A percentile compares a stretch with the other conserved stretches of the same genome.
Evolutionary conservation across 139 green algal genomes (phyloP).

Genomic region (Pseudopediastrum boryanum): DNA sequence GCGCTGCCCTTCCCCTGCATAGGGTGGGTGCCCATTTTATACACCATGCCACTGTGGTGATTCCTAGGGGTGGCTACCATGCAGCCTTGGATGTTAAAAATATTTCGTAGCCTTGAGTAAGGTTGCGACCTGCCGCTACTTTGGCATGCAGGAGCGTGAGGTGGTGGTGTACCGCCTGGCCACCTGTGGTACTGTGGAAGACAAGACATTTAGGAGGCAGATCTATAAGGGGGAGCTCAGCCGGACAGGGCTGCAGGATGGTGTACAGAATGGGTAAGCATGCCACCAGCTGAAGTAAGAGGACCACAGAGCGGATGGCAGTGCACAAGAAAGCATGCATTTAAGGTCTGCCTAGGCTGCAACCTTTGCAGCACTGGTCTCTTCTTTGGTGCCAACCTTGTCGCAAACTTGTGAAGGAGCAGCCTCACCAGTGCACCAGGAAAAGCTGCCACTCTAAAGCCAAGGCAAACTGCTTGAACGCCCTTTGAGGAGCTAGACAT

Average conservation of each 20-base stretch:
- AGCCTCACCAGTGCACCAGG: background rate
- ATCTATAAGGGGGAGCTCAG: slow-evolving; percentile 86
- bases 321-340: background rate
- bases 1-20: no score
- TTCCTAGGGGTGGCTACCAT: no score
- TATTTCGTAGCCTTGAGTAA: no score
- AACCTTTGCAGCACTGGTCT: background rate
- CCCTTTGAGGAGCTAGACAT: background rate
- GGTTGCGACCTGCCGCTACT: no score
- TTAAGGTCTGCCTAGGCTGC: background rate
- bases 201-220: slow-evolving; percentile 86
- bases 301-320: background rate
- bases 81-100: no score
- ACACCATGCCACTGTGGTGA: no score
- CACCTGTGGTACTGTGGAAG: slow-evolving; percentile 88
- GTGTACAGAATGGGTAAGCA: slow-evolving; percentile 70
- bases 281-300: background rate
- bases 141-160: slow-evolving; percentile 60
- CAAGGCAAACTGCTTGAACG: background rate
- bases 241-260: slow-evolving; percentile 76
- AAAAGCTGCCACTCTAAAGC: background rate
- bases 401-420: background rate
- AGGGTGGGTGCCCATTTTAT: no score
- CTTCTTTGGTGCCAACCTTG: background rate
- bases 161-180: slow-evolving; percentile 90